A percentile compares a stretch with the other conserved stretches of the same genome.
Evolutionary conservation across 1,284 basidiomycete genomes (phyloP).

Genomic region (Trametes versicolor): DNA sequence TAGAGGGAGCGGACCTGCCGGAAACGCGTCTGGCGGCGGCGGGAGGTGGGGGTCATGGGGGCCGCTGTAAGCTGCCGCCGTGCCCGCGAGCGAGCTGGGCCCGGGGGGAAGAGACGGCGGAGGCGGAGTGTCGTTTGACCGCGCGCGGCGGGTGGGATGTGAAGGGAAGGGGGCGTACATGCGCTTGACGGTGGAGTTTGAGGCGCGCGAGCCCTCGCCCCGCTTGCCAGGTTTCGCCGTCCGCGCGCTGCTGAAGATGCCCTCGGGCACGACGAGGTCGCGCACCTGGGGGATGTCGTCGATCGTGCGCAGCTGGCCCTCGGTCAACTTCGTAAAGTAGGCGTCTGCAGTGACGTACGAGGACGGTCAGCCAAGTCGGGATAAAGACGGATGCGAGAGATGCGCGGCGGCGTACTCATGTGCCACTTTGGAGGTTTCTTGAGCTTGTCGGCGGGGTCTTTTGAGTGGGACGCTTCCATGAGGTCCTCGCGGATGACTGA

Average conservation of each 20-base stretch:
- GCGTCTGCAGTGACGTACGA: slow-evolving; percentile 59
- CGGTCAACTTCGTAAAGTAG: slow-evolving; percentile 74
- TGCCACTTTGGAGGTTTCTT: slow-evolving; percentile 75
- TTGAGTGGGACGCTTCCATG: slow-evolving; percentile 29
- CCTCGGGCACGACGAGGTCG: slow-evolving; percentile 46
- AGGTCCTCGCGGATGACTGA: slow-evolving; percentile 60
- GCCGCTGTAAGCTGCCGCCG: slow-evolving; percentile 8
- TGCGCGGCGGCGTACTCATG: slow-evolving; percentile 59
- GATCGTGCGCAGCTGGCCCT: slow-evolving; percentile 47
- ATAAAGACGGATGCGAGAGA: slow-evolving; percentile 13
- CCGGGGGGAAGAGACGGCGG: slow-evolving; percentile 23
- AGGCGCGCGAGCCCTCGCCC: slow-evolving; percentile 32
- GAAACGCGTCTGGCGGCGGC: slow-evolving; percentile 11
- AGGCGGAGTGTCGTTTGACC: slow-evolving; percentile 26
- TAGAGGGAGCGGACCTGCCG: slow-evolving; percentile 27
- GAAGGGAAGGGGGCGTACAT: slow-evolving; percentile 68
- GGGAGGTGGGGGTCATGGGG: slow-evolving; percentile 20
- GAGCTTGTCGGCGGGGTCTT: slow-evolving; percentile 37
- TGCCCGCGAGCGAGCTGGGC: slow-evolving; percentile 21
- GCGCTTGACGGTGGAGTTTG: slow-evolving; percentile 46
- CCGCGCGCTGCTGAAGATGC: slow-evolving; percentile 62
- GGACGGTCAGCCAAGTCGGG: slow-evolving; percentile 24
- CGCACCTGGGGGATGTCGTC: slow-evolving; percentile 47
- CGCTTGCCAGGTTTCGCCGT: slow-evolving; percentile 37
- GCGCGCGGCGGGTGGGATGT: slow-evolving; percentile 38